Evolutionary conservation across 2,329 filamentous ascomycete species (phyloP).

Genomic region (Thelonectria rubi): DNA sequence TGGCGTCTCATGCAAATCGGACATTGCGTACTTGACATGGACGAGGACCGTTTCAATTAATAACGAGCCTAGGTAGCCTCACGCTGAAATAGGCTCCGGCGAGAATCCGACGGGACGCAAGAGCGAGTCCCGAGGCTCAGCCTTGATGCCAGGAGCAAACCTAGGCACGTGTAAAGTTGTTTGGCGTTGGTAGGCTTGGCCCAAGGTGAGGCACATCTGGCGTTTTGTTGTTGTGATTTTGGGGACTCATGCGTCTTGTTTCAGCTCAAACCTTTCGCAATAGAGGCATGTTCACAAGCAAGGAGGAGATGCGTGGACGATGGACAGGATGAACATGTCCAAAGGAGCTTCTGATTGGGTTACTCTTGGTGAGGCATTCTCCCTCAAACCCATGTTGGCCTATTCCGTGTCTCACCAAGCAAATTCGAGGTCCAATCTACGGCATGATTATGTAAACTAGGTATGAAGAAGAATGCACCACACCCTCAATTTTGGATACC

Average conservation of each 20-base stretch:
- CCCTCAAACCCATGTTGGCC: background rate
- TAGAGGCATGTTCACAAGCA: constrained; percentile 12
- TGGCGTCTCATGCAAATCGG: constrained; percentile 2
- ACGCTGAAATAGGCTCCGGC: background rate
- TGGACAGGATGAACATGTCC: background rate
- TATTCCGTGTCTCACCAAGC: background rate
- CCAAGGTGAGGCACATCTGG: constrained; percentile 43
- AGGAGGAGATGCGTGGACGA: constrained; percentile 1
- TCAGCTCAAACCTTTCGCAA: constrained; percentile 31
- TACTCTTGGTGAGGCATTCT: background rate
- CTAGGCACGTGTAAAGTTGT: constrained; percentile 5
- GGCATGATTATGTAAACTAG: background rate
- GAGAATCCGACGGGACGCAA: background rate
- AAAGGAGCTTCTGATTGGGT: background rate
- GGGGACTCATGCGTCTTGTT: constrained; percentile 40
- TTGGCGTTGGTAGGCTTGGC: constrained; percentile 38
- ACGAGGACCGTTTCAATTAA: constrained; percentile 9
- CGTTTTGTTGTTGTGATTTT: constrained; percentile 38
- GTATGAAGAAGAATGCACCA: background rate
- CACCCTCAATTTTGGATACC: no score
- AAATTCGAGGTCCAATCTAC: background rate
- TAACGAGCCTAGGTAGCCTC: background rate
- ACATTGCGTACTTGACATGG: background rate
- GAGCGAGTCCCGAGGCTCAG: background rate
- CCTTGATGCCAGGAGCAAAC: background rate